A percentile compares a stretch with the other conserved stretches of the same genome.
Conservation (phyloP, 305 asterid genomes). For the Rubia balearica region DNA sequence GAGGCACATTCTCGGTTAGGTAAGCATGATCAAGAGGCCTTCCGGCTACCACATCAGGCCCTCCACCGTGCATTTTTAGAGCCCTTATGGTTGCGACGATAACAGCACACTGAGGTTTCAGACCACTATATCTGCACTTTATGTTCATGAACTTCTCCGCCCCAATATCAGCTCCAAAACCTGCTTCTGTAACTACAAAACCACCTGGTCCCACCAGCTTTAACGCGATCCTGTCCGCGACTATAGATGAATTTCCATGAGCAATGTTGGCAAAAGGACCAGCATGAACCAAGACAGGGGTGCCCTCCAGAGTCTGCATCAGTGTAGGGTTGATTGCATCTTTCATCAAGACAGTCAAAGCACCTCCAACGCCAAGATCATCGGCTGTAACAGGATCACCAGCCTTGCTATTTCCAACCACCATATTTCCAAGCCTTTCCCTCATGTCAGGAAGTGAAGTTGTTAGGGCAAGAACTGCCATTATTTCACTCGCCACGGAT, state of each 20-base stretch:
- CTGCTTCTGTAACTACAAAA: slow-evolving; percentile 94
- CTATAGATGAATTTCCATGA: slow-evolving; percentile 94
- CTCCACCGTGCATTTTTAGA: slow-evolving; percentile 97
- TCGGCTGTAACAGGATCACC: slow-evolving; percentile 95
- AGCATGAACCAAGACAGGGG: slow-evolving; percentile 92
- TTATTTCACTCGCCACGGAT: slow-evolving; percentile 91
- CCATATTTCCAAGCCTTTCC: slow-evolving; percentile 94
- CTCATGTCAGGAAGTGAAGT: slow-evolving; percentile 88
- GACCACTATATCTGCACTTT: slow-evolving; percentile 86
- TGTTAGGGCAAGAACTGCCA: slow-evolving; percentile 95
- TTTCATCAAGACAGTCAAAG: slow-evolving; percentile 80
- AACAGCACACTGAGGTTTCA: slow-evolving; percentile 88
- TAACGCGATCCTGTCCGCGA: slow-evolving; percentile 86
- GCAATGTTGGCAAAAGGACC: slow-evolving; percentile 98
- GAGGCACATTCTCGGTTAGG: slow-evolving; percentile 72
- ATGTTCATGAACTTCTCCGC: slow-evolving; percentile 94
- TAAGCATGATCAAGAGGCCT: slow-evolving; percentile 89
- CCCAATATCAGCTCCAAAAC: slow-evolving; percentile 95
- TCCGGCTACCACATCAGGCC: slow-evolving; percentile 90
- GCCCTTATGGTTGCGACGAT: slow-evolving; percentile 93
- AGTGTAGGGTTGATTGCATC: slow-evolving; percentile 55
- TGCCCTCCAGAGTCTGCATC: slow-evolving; percentile 97
- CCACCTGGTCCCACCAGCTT: slow-evolving; percentile 96
- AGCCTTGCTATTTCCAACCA: slow-evolving; percentile 83
- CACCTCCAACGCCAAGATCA: slow-evolving; percentile 95